These are phyloP conservation scores for Scedosporium apiospermum DNA, from an alignment of 2,329 filamentous ascomycete species.

Conservation along the genomic window DNA sequence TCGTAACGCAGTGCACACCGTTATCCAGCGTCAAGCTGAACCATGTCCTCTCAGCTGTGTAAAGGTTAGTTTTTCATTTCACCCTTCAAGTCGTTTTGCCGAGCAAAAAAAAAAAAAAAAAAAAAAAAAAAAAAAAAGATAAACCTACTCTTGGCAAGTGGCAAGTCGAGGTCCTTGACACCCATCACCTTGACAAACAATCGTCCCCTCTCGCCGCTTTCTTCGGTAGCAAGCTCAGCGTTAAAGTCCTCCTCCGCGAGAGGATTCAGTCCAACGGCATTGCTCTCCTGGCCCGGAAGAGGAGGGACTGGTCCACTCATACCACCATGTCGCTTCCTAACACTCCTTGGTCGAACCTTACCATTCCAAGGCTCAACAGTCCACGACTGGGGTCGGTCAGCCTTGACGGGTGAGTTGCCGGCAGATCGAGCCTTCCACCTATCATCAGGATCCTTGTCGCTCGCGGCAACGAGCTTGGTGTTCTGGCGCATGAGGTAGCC, in stretches of 20 bases:
- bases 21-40: conserved; percentile 98
- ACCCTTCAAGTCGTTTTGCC: too few species aligned
- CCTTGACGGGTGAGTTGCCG: conserved; percentile 62
- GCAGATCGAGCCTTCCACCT: conserved; percentile 47
- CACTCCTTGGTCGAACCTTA: conserved; percentile 57
- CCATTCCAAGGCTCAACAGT: conserved; percentile 96
- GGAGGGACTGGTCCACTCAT: conserved; percentile 61
- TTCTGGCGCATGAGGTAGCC: conserved; percentile 98
- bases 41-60: conserved; percentile 63
- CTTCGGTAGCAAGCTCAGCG: conserved; percentile 52
- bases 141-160: conserved; percentile 77
- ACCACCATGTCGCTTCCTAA: conserved; percentile 40
- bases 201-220: conserved; percentile 77
- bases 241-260: conserved; percentile 60
- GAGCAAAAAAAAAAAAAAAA: too few species aligned
- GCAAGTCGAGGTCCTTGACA: conserved; percentile 89
- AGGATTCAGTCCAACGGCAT: conserved; percentile 54
- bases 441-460: conserved; percentile 58
- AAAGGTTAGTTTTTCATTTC: conserved; percentile 9
- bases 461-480: conserved; percentile 93
- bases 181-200: conserved; percentile 98
- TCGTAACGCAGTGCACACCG: conserved; percentile 94
- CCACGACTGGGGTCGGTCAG: conserved; percentile 81
- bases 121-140: conserved; percentile 7
- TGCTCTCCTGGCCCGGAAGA: conserved; percentile 79